These are phyloP conservation scores for Penicillium subrubescens DNA, from an alignment of 495 filamentous ascomycete species.

Conservation along the genomic window DNA sequence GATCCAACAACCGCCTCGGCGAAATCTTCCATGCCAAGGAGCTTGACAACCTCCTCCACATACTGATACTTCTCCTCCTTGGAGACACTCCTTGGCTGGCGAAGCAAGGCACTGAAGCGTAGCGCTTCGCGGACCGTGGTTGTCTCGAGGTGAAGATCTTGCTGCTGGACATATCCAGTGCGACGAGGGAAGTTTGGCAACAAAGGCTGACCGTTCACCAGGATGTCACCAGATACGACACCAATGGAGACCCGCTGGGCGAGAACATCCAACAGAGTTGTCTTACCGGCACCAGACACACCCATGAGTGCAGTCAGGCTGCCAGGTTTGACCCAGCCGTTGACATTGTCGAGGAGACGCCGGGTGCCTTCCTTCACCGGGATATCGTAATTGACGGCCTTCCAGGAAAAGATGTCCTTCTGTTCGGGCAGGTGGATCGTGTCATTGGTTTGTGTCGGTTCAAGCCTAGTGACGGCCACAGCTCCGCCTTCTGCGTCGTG, in stretches of 20 bases:
- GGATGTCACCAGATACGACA: constrained; percentile 51
- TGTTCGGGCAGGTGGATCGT: constrained; percentile 48
- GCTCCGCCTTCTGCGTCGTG: constrained; percentile 21
- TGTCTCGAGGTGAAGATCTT: constrained; percentile 85
- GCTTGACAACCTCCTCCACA: constrained; percentile 50
- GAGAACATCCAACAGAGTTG: constrained; percentile 62
- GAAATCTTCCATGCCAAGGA: constrained; percentile 49
- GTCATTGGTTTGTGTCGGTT: constrained; percentile 25
- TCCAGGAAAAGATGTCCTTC: constrained; percentile 70
- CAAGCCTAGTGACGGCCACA: constrained; percentile 15
- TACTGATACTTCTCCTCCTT: constrained; percentile 49
- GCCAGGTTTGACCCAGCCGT: constrained; percentile 67
- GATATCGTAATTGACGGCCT: constrained; percentile 67
- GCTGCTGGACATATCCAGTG: constrained; percentile 93
- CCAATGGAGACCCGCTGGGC: constrained; percentile 55
- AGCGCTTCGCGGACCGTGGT: constrained; percentile 84
- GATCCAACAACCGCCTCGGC: constrained; percentile 44
- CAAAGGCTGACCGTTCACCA: constrained; percentile 51
- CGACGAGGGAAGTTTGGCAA: constrained; percentile 81
- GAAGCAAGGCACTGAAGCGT: constrained; percentile 79
- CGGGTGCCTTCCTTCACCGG: constrained; percentile 56
- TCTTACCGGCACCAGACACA: constrained; percentile 63
- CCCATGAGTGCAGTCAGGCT: constrained; percentile 67
- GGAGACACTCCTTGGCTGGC: constrained; percentile 61
- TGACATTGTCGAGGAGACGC: constrained; percentile 59